Evolutionary conservation across 306 rosid genomes (phyloP).

Genomic region (Argentina anserina): DNA sequence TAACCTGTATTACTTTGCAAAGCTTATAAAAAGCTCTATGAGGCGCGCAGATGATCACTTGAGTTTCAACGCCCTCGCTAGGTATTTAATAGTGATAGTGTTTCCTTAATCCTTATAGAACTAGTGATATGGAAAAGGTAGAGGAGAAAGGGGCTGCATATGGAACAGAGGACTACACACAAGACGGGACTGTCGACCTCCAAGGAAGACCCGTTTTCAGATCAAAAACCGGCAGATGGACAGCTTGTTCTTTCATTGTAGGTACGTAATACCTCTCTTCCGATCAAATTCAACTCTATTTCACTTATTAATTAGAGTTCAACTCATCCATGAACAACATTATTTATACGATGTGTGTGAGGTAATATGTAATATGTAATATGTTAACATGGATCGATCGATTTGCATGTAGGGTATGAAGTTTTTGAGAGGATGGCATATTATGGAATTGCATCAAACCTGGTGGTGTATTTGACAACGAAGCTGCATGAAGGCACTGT

Average conservation of each 20-base stretch:
- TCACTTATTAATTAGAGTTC: background rate
- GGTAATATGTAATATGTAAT: background rate
- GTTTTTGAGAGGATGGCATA: slow-evolving; percentile 75
- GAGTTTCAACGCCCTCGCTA: background rate
- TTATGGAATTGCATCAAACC: slow-evolving; percentile 51
- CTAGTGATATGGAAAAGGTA: background rate
- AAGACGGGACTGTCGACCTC: slow-evolving; percentile 34
- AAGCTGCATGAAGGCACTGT: slow-evolving; percentile 59
- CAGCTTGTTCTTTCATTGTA: slow-evolving; percentile 34
- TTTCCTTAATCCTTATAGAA: background rate
- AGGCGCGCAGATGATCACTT: background rate
- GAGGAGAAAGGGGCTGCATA: slow-evolving; percentile 19
- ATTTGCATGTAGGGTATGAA: slow-evolving; percentile 54
- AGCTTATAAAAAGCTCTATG: background rate
- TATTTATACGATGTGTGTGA: background rate
- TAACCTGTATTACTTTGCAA: background rate
- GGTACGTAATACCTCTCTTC: slow-evolving; percentile 11
- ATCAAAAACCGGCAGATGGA: slow-evolving; percentile 34
- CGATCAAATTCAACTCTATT: background rate
- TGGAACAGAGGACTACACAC: slow-evolving; percentile 19
- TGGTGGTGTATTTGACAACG: slow-evolving; percentile 45
- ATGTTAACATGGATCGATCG: background rate
- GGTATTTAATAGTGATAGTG: background rate
- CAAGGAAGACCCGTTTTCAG: slow-evolving; percentile 29
- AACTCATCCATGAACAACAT: background rate